Evolutionary conservation across 148 eudicot species (phyloP), one percentile per base, ranked within the genome.

Genomic region (Bassia scoparia): DNA sequence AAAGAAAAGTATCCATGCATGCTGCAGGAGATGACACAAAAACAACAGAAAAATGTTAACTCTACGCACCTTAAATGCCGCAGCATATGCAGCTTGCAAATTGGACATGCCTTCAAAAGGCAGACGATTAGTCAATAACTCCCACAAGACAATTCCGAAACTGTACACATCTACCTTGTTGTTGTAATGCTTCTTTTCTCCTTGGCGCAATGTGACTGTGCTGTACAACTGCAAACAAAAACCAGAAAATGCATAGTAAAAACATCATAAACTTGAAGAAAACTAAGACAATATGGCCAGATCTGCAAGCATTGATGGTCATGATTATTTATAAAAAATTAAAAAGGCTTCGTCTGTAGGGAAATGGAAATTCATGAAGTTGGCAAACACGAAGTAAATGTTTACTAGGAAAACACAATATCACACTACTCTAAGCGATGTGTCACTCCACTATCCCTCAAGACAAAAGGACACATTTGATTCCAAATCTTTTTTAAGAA

Each of bases 131-230:
- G 96, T 91, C 79, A 95, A 59, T 58, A 95, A 72, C 74, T 91
- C 98, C 98, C 98, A 95, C 34, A 95, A 78, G 75, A 95, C 98
- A 62, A 95, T 87, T 30, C 97, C 98, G 77, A 94, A 95, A 81
- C 97, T 91, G 73, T 95, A 91, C 67, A 91, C 97, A 79, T 91
- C 98, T 76, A 95, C 98, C 80, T 88, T 91, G 88, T 95, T 95
- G 74, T 95, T 95, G 81, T 95, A 95, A 81, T 91, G 97, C 86
- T 95, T 91, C 78, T 95, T 95, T 82, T 95, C 97, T 70, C 98
- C 97, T 74, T 88, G 97, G 27, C 97, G 96, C 78, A 91, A 83
- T 52, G 98, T 91, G 67, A 94, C 98, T 18, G 97, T 91, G 83
- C 96, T 94, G 71, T 94, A 94, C 82, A 94, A 75, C 97, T 94